Evolutionary conservation across 176 grass and related monocot genomes (phyloP).

Genomic region (Carex kokanica): DNA sequence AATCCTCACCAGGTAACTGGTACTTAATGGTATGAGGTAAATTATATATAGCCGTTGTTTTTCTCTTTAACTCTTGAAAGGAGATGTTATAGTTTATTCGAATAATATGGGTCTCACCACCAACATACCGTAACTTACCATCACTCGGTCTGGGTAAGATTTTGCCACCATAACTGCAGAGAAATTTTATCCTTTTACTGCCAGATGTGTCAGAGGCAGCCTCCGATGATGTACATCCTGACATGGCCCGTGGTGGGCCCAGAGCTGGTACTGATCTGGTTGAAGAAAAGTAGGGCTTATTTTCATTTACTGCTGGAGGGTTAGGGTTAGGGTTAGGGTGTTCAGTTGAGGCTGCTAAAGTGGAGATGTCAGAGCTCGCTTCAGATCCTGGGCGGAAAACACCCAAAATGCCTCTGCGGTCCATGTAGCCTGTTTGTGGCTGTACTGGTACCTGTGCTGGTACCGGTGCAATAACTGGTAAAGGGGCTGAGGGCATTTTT

Average conservation of each 20-base stretch:
- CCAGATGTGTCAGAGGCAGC: constrained; percentile 50
- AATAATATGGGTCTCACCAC: constrained; percentile 91
- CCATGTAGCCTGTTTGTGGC: constrained; percentile 39
- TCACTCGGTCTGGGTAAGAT: constrained; percentile 91
- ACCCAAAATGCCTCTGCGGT: constrained; percentile 42
- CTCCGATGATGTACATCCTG: constrained; percentile 63
- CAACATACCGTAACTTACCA: constrained; percentile 90
- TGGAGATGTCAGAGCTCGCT: constrained; percentile 43
- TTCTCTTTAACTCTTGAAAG: constrained; percentile 78
- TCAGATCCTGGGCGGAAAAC: constrained; percentile 38
- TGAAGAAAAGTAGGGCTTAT: constrained; percentile 50
- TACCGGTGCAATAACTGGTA: constrained; percentile 16
- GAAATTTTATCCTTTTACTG: constrained; percentile 64
- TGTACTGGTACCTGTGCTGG: constrained; percentile 14
- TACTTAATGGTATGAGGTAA: constrained; percentile 81
- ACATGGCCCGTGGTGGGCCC: constrained; percentile 38
- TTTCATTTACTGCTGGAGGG: constrained; percentile 45
- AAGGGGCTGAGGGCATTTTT: constrained; percentile 53
- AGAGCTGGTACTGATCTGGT: constrained; percentile 40
- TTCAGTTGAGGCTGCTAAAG: constrained; percentile 34
- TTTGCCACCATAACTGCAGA: constrained; percentile 93
- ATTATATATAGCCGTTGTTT: constrained; percentile 59
- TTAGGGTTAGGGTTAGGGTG: constrained; percentile 3
- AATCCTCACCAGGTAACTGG: constrained; percentile 85
- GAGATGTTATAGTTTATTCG: constrained; percentile 65